These are phyloP conservation scores for Coemansia biformis DNA, from an alignment of 192 early-diverging fungal genomes.

Conservation along the genomic window DNA sequence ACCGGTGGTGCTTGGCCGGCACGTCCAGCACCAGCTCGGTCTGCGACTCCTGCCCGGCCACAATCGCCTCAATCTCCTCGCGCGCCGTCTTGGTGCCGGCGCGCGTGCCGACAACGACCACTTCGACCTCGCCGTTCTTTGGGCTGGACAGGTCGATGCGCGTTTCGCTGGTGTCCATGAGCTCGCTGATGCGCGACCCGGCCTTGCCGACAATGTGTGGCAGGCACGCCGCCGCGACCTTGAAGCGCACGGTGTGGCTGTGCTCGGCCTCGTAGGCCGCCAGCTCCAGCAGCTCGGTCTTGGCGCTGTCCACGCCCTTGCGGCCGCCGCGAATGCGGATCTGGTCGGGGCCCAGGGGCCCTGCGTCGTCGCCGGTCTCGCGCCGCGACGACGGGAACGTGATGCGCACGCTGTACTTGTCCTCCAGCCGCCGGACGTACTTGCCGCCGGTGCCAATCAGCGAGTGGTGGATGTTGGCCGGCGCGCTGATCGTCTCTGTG, in stretches of 20 bases:
- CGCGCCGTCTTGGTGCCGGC: conserved; percentile 54
- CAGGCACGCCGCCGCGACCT: conserved; percentile 58
- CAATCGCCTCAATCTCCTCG: conserved; percentile 55
- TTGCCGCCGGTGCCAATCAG: conserved; percentile 67
- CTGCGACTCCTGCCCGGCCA: conserved; percentile 57
- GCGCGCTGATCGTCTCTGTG: conserved; percentile 52
- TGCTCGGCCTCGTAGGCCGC: conserved; percentile 79
- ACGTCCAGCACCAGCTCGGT: conserved; percentile 51
- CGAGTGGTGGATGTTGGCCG: conserved; percentile 60
- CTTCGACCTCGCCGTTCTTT: conserved; percentile 34
- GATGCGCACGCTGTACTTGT: conserved; percentile 69
- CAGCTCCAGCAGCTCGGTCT: conserved; percentile 75
- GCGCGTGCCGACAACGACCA: conserved; percentile 53
- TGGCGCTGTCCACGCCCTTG: conserved; percentile 71
- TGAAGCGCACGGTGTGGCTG: conserved; percentile 60
- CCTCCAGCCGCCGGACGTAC: conserved; percentile 68
- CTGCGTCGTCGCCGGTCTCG: conserved; percentile 54
- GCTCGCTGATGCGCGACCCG: conserved; percentile 66
- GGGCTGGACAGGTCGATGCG: conserved; percentile 65
- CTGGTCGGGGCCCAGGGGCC: conserved; percentile 50
- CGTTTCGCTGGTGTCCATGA: conserved; percentile 65
- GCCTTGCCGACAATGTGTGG: conserved; percentile 74
- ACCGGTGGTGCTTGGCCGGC: conserved; percentile 55
- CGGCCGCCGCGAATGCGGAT: conserved; percentile 81
- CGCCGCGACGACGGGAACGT: conserved; percentile 58